A percentile compares a stretch with the other conserved stretches of the same genome.
Conservation (phyloP, 345 rosid genomes). For the Ricinus communis region DNA sequence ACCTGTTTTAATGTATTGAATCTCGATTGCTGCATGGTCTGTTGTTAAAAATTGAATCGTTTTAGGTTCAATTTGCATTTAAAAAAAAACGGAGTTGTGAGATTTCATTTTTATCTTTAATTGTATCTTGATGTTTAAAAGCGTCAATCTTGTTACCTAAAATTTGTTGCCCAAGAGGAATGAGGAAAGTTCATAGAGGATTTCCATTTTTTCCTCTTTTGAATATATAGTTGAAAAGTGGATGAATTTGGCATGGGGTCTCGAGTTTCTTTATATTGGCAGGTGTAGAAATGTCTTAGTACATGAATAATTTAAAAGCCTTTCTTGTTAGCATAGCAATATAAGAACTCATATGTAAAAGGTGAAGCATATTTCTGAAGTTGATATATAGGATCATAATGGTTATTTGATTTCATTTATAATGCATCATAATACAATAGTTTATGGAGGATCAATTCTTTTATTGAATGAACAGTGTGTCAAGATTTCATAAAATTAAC, state of each 20-base stretch:
- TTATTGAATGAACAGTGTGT: not conserved
- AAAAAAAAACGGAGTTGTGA: not conserved
- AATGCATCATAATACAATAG: too few relatives aligned
- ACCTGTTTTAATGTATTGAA: not conserved
- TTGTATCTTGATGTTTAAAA: not conserved
- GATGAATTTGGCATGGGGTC: too few relatives aligned
- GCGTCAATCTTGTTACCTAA: not conserved
- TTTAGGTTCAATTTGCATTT: not conserved
- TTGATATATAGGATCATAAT: not conserved
- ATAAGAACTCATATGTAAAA: not conserved
- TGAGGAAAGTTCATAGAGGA: not conserved
- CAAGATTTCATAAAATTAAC: not conserved
- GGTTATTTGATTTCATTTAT: not conserved
- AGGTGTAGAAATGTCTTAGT: too few relatives aligned
- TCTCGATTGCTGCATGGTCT: not conserved
- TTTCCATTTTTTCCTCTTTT: too few relatives aligned
- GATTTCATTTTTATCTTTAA: not conserved
- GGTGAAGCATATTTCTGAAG: too few relatives aligned
- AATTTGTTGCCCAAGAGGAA: too few relatives aligned
- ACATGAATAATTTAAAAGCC: not conserved
- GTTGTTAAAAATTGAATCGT: not conserved
- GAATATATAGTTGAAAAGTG: not conserved
- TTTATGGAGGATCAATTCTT: not conserved
- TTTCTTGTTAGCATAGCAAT: too few relatives aligned
- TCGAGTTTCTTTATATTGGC: not conserved